A percentile compares a stretch with the other conserved stretches of the same genome.
Evolutionary conservation across 2,329 filamentous ascomycete species (phyloP).

Genomic region (Ophiostoma tasmaniense): DNA sequence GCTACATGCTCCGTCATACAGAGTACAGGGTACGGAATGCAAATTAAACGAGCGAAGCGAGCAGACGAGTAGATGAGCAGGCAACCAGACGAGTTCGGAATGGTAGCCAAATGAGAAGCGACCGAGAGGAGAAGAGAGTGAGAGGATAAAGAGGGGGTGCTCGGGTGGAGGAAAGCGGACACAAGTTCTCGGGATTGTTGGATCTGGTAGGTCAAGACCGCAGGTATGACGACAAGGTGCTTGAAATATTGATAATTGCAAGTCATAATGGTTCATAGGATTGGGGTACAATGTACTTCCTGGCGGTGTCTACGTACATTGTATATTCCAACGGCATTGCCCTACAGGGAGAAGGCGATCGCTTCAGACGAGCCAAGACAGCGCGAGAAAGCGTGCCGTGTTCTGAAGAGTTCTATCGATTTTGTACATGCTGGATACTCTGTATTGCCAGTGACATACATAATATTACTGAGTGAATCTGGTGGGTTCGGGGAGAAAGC

Average conservation of each 20-base stretch:
- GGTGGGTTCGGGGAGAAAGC: conserved; percentile 18
- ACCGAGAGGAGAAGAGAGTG: no score
- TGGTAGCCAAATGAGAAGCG: background rate
- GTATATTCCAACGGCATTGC: background rate
- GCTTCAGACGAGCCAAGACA: background rate
- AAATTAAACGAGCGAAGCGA: background rate
- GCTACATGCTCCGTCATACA: background rate
- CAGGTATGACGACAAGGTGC: background rate
- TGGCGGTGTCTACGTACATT: background rate
- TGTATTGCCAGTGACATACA: no score
- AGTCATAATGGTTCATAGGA: background rate
- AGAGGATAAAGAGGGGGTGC: background rate
- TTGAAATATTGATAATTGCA: background rate
- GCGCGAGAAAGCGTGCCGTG: background rate
- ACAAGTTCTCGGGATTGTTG: background rate
- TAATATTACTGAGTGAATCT: background rate
- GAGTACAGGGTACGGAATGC: background rate
- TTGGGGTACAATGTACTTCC: background rate
- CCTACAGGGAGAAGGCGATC: background rate
- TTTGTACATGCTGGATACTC: background rate
- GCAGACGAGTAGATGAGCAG: background rate
- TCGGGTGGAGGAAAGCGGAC: background rate
- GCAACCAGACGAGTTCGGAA: background rate
- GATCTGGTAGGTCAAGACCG: background rate
- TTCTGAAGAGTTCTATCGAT: conserved; percentile 6